Evolutionary conservation across 2,329 filamentous ascomycete genomes (phyloP), one percentile per base, ranked within the genome.

Genomic region (Aspergillus quadrilineatus): DNA sequence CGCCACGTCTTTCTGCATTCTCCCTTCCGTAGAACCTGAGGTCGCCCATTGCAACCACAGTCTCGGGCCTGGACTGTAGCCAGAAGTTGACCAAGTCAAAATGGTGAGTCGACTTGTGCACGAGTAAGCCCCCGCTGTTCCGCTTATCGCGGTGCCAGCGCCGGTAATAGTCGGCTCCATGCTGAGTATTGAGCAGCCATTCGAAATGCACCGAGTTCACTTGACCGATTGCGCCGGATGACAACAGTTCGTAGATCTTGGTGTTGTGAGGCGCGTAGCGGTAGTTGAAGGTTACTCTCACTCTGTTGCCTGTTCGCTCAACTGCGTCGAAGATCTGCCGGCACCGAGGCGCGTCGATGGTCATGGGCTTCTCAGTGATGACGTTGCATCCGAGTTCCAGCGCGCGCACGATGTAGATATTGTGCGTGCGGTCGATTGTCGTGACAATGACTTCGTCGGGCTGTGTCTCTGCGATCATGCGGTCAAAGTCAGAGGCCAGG

Each of bases 321-420:
- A 83, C 82, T 10, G 82, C 80, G 59, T 78, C 75, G 60, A 85
- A 77, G 56, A 86, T 86, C 49, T 78, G 74, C 6, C 70, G 74
- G 68, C 82, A 85, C 2, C 82, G 78, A 1, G 78, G 74, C 0
- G 76, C 80, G 63, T 86, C 83, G 62, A 85, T 82, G 0, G 84
- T 86, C 84, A 86, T 86, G 4, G 84, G 84, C 67, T 87, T 87
- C 64, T 86, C 84, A 0, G 81, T 86, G n/a, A 86, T 75, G 0
- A 85, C 83, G 58, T 82, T 79, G 63, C 82, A 84, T 14, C 83
- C 84, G 1, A 85, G 71, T 59, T 85, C 82, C 48, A 87, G 72
- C 0, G 84, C 82, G 2, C 80, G 77, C 4, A 85, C 75, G 48
- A 85, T 85, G 70, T 87, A 87, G 29, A 73, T 77, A 63, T 85